These are phyloP conservation scores for Globisporangium irregulare DNA, from an alignment of 352 stramenopile genomes.

Conservation along the genomic window DNA sequence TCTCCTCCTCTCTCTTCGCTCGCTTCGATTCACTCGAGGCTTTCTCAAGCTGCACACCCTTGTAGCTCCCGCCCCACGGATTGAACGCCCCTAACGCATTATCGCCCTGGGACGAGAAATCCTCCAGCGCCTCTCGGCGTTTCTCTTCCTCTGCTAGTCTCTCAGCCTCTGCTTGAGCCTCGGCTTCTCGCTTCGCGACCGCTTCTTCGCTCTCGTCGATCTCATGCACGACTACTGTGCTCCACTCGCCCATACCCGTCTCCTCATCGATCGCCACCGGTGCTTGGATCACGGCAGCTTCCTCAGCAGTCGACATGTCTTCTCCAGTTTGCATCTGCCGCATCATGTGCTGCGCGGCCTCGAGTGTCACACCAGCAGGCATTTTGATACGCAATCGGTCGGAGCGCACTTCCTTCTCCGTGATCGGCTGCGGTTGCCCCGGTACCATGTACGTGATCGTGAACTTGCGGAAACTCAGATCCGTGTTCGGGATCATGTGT, in stretches of 20 bases:
- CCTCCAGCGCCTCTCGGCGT: constrained; percentile 54
- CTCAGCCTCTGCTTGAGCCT: constrained; percentile 39
- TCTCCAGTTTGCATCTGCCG: constrained; percentile 35
- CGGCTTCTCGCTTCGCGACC: constrained; percentile 43
- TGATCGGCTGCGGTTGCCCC: constrained; percentile 31
- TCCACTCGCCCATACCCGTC: constrained; percentile 83
- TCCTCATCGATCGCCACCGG: constrained; percentile 52
- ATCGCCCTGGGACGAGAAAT: constrained; percentile 63
- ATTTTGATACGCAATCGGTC: constrained; percentile 72
- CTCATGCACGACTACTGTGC: constrained; percentile 63
- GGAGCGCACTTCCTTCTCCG: constrained; percentile 43
- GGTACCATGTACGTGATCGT: constrained; percentile 67
- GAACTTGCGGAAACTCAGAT: constrained; percentile 53
- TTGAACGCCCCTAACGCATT: constrained; percentile 80
- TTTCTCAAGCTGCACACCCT: constrained; percentile 67
- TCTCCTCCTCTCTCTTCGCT: constrained; percentile 39
- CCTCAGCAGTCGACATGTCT: constrained; percentile 14
- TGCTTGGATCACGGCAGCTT: constrained; percentile 6
- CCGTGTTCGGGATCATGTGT: constrained; percentile 66
- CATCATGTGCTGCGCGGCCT: constrained; percentile 64
- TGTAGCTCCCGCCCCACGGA: constrained; percentile 81
- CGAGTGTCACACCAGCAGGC: constrained; percentile 56
- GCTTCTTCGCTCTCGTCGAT: constrained; percentile 75
- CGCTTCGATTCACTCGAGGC: constrained; percentile 18
- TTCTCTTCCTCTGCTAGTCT: constrained; percentile 48